Base-by-base conservation (phyloP, 345 rosid genomes). In the Theobroma cacao region DNA sequence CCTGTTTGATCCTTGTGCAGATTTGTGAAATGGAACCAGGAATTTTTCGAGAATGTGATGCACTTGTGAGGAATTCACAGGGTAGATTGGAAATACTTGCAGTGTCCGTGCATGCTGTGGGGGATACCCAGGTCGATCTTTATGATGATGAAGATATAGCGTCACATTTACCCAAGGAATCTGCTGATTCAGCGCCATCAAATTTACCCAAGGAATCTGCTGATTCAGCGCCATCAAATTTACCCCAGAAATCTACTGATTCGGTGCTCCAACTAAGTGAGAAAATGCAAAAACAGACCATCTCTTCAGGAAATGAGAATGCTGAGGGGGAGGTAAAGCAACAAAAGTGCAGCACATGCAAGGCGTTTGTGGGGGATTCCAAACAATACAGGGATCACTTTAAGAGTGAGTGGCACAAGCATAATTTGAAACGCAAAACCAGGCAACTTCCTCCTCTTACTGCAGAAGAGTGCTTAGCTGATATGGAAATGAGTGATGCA, bases 341-440 rank as follows among this genome's bases (percentile, higher is more conserved):
- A 78, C 90, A 85, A 64, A 90, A 84, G 86, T 96, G 99, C 85
- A 89, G 90, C 84, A 96, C 94, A 24, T 96, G 98, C 87, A 85
- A 92, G 83, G 88, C 95, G 1, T 74, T 84, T 31, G 86, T 92
- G 34, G 98, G 97, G 33, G 95, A 92, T 59, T 82, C 97, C 75
- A 92, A 91, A 84, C 87, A 88, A 82, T 94, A 91, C 40, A 91
- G 99, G 80, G 94, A 91, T 43, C 99, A 96, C 77, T 96, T 88
- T 71, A 94, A 92, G 92, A 96, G 92, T 33, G 97, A 92, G 6
- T 96, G 98, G 99, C 99, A 94, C 88, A 96, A 91, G 85, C 98
- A 96, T 77, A 96, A 96, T 80, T 79, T 96, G 76, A 94, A 84
- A 85, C 95, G 97, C 53, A 96, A 96, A 87, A 94, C 97, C 75